Conservation (phyloP, 2,329 filamentous ascomycete genomes). For the Teratosphaeria destructans region DNA sequence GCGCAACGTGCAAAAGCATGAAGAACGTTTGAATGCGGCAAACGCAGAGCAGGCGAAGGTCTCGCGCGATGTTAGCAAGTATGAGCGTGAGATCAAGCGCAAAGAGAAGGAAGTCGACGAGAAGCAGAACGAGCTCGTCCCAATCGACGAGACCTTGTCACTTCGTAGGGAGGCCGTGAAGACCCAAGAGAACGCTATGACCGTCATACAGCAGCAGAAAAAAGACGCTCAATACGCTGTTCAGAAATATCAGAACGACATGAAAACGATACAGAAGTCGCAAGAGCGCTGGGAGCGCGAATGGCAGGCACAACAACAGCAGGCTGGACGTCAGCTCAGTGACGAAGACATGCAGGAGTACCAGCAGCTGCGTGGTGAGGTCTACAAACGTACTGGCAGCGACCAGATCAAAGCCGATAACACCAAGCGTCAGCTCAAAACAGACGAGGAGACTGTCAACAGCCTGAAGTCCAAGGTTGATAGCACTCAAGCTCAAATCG, state of each 20-base stretch:
- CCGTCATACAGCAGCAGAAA: constrained; percentile 63
- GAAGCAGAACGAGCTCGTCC: constrained; percentile 73
- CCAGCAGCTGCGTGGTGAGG: constrained; percentile 70
- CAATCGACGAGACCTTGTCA: constrained; percentile 83
- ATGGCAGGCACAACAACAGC: constrained; percentile 73
- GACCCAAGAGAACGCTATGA: constrained; percentile 56
- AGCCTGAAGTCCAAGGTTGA: constrained; percentile 85
- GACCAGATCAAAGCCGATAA: constrained; percentile 79
- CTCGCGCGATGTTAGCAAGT: constrained; percentile 63
- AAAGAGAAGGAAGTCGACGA: constrained; percentile 85
- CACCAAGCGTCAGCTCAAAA: constrained; percentile 78
- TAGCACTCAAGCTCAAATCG: constrained; percentile 59
- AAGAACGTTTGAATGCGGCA: constrained; percentile 68
- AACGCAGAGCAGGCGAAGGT: constrained; percentile 73
- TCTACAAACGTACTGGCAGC: constrained; percentile 68
- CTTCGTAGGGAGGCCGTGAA: constrained; percentile 64
- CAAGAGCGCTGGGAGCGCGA: constrained; percentile 81
- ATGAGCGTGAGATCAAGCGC: constrained; percentile 73
- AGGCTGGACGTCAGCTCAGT: constrained; percentile 76
- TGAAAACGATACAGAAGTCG: constrained; percentile 78
- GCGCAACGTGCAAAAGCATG: constrained; percentile 76
- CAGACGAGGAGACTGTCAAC: constrained; percentile 81
- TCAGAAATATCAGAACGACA: constrained; percentile 66
- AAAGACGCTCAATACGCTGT: constrained; percentile 59
- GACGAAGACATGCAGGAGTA: constrained; percentile 85